Evolutionary conservation across 164 flowering plant genomes (phyloP).

Genomic region (Magnolia officinalis): DNA sequence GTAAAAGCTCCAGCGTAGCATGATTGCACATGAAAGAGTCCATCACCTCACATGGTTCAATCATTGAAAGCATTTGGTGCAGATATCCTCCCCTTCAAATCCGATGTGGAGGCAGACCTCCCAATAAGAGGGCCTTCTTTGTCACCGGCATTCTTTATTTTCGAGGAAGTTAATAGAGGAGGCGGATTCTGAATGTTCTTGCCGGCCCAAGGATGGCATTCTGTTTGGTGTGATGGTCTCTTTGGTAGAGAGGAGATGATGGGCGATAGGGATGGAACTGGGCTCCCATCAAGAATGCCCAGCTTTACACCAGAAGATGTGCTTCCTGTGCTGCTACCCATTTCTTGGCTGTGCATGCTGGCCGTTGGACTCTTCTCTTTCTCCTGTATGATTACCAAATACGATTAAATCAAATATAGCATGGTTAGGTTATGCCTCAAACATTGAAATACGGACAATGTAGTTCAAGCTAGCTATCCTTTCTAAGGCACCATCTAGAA

Average conservation of each 20-base stretch:
- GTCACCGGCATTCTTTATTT: conserved; percentile 29
- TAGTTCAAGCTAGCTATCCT: no score
- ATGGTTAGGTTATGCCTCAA: not conserved
- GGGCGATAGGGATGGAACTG: conserved; percentile 33
- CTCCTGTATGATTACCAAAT: conserved; percentile 8
- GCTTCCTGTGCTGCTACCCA: conserved; percentile 33
- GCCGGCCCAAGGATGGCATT: conserved; percentile 50
- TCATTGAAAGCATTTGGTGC: conserved; percentile 29
- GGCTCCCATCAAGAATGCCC: conserved; percentile 10
- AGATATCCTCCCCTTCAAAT: conserved; percentile 30
- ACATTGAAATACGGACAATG: not conserved
- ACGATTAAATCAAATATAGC: not conserved
- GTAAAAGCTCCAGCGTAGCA: not conserved
- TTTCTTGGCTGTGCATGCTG: conserved; percentile 29
- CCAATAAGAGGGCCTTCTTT: conserved; percentile 21
- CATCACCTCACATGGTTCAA: conserved; percentile 4
- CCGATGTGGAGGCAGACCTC: conserved; percentile 49
- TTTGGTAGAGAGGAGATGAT: conserved; percentile 16
- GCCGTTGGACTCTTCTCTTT: conserved; percentile 30
- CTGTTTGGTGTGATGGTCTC: conserved; percentile 35
- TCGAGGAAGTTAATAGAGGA: conserved; percentile 31
- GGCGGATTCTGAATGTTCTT: conserved; percentile 56
- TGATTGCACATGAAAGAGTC: not conserved
- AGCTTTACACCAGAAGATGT: conserved; percentile 27
- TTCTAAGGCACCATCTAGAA: no score